Conservation (phyloP, 345 rosid genomes). For the Kandelia obovata region DNA sequence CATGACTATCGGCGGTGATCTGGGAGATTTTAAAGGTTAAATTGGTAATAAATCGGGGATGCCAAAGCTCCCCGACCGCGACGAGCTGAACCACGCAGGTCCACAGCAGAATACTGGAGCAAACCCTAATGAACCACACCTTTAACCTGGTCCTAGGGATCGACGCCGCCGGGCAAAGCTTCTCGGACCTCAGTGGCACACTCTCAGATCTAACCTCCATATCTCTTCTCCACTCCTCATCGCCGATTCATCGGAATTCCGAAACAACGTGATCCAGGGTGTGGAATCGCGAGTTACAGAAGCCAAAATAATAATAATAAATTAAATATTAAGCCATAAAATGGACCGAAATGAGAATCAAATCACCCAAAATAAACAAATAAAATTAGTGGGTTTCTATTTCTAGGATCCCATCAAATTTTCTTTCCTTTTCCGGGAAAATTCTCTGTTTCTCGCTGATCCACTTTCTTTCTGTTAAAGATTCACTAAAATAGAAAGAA, state of each 20-base stretch:
- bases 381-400: background rate
- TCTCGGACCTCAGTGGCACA: constrained; percentile 55
- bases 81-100: constrained; percentile 93
- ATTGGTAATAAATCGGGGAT: constrained; percentile 49
- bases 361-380: background rate
- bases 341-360: too few species aligned
- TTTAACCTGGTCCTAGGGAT: constrained; percentile 63
- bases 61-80: constrained; percentile 88
- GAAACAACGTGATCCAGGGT: background rate
- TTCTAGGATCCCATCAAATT: background rate
- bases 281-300: background rate
- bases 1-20: constrained; percentile 19
- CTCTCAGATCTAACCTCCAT: constrained; percentile 89
- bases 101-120: constrained; percentile 92
- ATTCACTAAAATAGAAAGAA: too few species aligned
- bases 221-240: constrained; percentile 51
- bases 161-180: constrained; percentile 43
- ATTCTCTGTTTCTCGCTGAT: background rate
- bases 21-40: constrained; percentile 46
- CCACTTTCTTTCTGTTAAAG: too few species aligned
- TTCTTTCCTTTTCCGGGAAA: constrained; percentile 11
- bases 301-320: too few species aligned
- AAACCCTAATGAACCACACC: constrained; percentile 81
- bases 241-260: constrained; percentile 56
- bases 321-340: too few species aligned